Base-by-base conservation (phyloP, 768 basidiomycete species). In the Boletus subcaerulescens region DNA sequence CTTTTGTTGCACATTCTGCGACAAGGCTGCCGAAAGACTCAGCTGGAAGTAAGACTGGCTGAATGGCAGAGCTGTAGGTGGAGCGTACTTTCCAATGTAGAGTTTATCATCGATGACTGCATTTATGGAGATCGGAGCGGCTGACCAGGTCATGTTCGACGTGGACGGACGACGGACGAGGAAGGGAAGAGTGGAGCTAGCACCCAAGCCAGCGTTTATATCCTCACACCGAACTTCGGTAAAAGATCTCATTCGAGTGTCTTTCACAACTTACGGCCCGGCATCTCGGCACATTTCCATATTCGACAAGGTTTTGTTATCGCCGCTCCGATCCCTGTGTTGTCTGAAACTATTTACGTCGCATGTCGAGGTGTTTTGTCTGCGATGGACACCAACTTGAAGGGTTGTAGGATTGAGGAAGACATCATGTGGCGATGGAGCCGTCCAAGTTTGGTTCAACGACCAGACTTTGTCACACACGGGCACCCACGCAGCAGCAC, bases 1-100 rank as follows among this genome's bases (percentile, higher is more conserved):
- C 22, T 60, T 67, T 48, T 57, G 50, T 38, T 61, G 66, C 24
- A 64, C 43, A 45, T 70, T 68, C 4, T 59, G 65, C 39, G 72
- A 71, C 47, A 73, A 63, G 32, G 73, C 73, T 0, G 73, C 60
- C 3, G 71, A 61, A 26, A 74, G 61, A 53, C 73, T 74, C 49
- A 17, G 22, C 2, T 5, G 18, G 15, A 35, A 31, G 40, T 45
- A 24, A 57, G 61, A 44, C 20, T 36, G 35, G 24, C 1, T 12
- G 31, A 39, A 15, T n/a, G n/a, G 26, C 45, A 32, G 20, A 11
- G 35, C 7, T 10, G 20, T 26, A 4, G n/a, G 38, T 39, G 18
- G n/a, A 11, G 9, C 72, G 47, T 58, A 73, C 72, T 74, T 74
- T 65, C 73, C 72, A 14, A 73, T 64, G 56, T 66, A 74, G 42